Evolutionary conservation across 371 early-diverging fungal species (phyloP), one percentile per base, ranked within the genome.

Genomic region (Lichtheimia ornata): DNA sequence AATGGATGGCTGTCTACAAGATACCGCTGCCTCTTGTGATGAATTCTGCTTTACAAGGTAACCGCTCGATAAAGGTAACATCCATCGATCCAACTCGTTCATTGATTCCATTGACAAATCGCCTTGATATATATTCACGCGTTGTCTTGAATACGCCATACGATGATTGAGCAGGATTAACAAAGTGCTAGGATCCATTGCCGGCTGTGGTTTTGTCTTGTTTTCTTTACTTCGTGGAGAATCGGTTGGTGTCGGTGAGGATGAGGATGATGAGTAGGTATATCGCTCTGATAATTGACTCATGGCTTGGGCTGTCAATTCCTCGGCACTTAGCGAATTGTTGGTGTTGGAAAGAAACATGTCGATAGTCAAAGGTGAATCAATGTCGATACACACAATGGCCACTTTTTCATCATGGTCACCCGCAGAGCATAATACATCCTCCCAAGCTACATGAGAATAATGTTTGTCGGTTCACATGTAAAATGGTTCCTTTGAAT

Each of bases 21-120:
- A 28, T 13, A 50, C 15, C 4, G 44, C 50, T 24, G 24, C 47
- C 40, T 30, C 52, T 15, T 50, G 60, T 2, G 28, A 25, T 20
- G 52, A 24, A 52, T 59, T 59, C 20, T 47, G 17, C 7, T 41
- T 44, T 12, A 56, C 15, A 65, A 84, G 61, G 58, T 86, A 86
- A 5, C 84, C 86, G 30, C 74, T 84, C 1, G 86, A 76, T 58
- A 86, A 72, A 22, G 86, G 82, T 42, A 86, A 63, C 64, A 86
- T 82, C 76, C 83, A 81, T 44, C 56, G 62, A 56, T 75, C 75
- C 35, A 55, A 28, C 53, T 68, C 66, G n/a, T 67, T 63, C 52
- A 68, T 52, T 22, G 65, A 30, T 15, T 59, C 65, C 56, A 60
- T 60, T 20, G 50, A 25, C 0, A 56, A 30, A 13, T 69, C 60